Base-by-base conservation (phyloP, 2,329 filamentous ascomycete species). In the Hymenoscyphus fructigenus region DNA sequence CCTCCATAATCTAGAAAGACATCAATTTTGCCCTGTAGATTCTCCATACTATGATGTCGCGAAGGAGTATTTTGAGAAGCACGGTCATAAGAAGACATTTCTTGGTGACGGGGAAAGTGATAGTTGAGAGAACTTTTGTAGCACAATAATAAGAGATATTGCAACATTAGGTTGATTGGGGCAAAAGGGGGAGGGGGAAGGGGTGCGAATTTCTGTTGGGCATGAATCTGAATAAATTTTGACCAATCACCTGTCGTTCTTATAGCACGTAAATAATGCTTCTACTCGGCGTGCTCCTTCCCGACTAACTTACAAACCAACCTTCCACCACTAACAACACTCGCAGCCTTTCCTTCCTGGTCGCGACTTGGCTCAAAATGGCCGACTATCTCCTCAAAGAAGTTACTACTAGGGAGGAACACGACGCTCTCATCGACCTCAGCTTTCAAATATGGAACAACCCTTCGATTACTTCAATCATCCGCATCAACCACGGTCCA, bases 41-140 rank as follows among this genome's bases (percentile, higher is more conserved):
- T 57, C 55, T 57, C 55, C 55, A 14, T 57, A 57, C 55, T 57
- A 57, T 29, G 20, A 9, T 29, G 55, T 57, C 15, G 28, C 28
- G 55, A 57, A 57, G 28, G 20, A 32, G 28, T 57, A 57, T 57
- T 57, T 57, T 57, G 55, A 57, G 10, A 57, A 57, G 55, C 55
- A 57, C 28, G 55, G 55, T 7, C 55, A 57, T 28, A 57, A 32
- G 28, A 3, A 32, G 1, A 23, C 28, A 29, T 57, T 23, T 56
- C 29, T 32, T 32, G 29, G 29, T 3, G 29, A 32, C 29, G 29
- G 5, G 26, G 14, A 26, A 14, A 57, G 4, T 56, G 53, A 56
- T 14, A 23, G 23, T 17, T 28, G 28, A 57, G 28, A 20, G 14
- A 32, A 15, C 2, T 57, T 15, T 12, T 12, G 26, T 23, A 29